phyloP scores from a whole-genome alignment of 495 filamentous ascomycete genomes.

The Tuber indicum region DNA sequence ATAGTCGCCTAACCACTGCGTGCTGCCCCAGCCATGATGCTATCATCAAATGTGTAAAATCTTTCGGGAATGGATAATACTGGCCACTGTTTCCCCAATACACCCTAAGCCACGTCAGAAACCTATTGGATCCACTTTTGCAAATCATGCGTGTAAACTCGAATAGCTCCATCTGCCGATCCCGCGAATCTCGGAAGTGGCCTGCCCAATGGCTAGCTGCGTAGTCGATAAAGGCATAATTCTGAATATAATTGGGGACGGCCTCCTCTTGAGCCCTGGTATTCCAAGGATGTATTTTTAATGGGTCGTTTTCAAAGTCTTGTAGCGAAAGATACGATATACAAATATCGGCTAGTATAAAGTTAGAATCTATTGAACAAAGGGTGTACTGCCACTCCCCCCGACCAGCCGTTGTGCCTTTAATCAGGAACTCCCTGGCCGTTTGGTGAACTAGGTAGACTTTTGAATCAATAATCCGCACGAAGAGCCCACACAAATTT shows the following conservation, averaged over 20 bases:
- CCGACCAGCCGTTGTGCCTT: not conserved
- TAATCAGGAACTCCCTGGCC: slow-evolving; percentile 16
- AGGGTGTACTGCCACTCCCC: not conserved
- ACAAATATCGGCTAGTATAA: too few relatives aligned
- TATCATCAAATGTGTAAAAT: not conserved
- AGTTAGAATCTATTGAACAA: too few relatives aligned
- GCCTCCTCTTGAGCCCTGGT: not conserved
- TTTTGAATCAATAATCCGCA: slow-evolving; percentile 10
- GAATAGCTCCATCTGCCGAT: slow-evolving; percentile 5
- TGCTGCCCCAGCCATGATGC: not conserved
- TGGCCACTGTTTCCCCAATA: not conserved
- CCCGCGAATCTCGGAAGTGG: not conserved
- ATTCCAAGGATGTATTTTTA: too few relatives aligned
- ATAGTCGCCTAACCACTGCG: not conserved
- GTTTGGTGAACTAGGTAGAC: slow-evolving; percentile 40
- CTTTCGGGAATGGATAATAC: not conserved
- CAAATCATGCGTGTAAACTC: not conserved
- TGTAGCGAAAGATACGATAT: too few relatives aligned
- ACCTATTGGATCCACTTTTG: not conserved
- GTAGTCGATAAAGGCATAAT: slow-evolving; percentile 5
- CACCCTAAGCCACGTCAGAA: slow-evolving; percentile 15
- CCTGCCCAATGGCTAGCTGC: not conserved
- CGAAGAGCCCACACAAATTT: too few relatives aligned
- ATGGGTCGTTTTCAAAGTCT: not conserved
- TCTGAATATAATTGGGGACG: not conserved